phyloP scores from a whole-genome alignment of 495 filamentous ascomycete species.

The Penicillium steckii region DNA sequence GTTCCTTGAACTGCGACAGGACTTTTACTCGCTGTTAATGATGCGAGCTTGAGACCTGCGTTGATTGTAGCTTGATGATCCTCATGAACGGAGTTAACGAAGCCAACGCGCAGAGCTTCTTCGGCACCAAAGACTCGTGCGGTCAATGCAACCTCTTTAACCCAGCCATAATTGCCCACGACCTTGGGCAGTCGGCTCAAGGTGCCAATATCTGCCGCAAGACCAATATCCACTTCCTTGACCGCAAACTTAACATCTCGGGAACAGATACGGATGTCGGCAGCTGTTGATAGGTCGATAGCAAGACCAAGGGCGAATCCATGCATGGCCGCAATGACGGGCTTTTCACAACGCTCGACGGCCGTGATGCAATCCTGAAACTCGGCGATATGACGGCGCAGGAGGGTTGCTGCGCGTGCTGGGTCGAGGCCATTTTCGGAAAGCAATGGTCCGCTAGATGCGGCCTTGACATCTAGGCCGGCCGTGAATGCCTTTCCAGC shows the following conservation, averaged over 20 bases:
- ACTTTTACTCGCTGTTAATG: slow-evolving; percentile 73
- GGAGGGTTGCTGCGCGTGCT: slow-evolving; percentile 62
- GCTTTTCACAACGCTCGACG: slow-evolving; percentile 88
- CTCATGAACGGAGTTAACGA: slow-evolving; percentile 76
- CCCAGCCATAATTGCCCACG: slow-evolving; percentile 76
- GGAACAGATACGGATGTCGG: slow-evolving; percentile 77
- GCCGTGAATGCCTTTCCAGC: slow-evolving; percentile 84
- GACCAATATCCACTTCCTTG: slow-evolving; percentile 93
- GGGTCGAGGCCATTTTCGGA: slow-evolving; percentile 44
- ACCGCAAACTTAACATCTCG: slow-evolving; percentile 67
- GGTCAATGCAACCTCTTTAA: slow-evolving; percentile 84
- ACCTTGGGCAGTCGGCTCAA: slow-evolving; percentile 81
- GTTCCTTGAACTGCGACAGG: slow-evolving; percentile 91
- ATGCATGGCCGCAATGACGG: slow-evolving; percentile 82
- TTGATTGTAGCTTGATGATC: slow-evolving; percentile 60
- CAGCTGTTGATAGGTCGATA: slow-evolving; percentile 75
- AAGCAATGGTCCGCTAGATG: slow-evolving; percentile 35
- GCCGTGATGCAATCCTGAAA: slow-evolving; percentile 77
- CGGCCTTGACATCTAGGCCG: slow-evolving; percentile 73
- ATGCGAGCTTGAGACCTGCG: slow-evolving; percentile 64
- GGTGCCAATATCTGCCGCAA: slow-evolving; percentile 93
- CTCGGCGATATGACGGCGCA: slow-evolving; percentile 66
- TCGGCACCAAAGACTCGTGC: slow-evolving; percentile 73
- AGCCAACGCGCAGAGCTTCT: slow-evolving; percentile 79
- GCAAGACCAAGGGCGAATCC: slow-evolving; percentile 79